phyloP scores from a whole-genome alignment of 1,139 yeast genomes.

The Zygosaccharomyces pseudobailii region DNA sequence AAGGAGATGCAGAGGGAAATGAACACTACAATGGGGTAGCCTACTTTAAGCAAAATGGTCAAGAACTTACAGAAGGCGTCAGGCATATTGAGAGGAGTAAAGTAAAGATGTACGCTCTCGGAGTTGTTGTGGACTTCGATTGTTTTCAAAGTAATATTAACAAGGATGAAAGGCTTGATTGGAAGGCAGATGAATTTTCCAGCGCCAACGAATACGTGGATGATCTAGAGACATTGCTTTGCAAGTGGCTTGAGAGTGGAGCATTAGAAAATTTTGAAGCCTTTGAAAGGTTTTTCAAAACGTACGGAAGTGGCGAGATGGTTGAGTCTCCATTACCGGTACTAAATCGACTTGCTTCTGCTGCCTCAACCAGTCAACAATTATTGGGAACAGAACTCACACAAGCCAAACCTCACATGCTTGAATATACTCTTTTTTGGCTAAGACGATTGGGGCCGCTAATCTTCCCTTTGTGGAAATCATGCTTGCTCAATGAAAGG shows the following conservation, averaged over 20 bases:
- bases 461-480: conserved; percentile 65
- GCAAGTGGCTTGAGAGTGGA: conserved; percentile 26
- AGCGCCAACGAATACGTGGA: conserved; percentile 56
- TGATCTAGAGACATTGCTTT: conserved; percentile 43
- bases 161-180: conserved; percentile 25
- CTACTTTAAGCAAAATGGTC: conserved; percentile 43
- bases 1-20: conserved; percentile 19
- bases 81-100: conserved; percentile 43
- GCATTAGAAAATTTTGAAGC: conserved; percentile 16
- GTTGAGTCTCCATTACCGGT: conserved; percentile 19
- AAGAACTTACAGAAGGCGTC: conserved; percentile 20
- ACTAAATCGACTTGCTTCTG: conserved; percentile 12
- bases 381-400: not conserved
- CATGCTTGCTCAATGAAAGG: conserved; percentile 56
- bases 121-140: conserved; percentile 50
- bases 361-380: conserved; percentile 3
- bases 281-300: conserved; percentile 36
- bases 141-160: conserved; percentile 19
- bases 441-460: conserved; percentile 58
- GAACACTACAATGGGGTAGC: conserved; percentile 42
- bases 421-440: conserved; percentile 28
- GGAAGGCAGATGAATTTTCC: conserved; percentile 53
- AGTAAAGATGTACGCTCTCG: conserved; percentile 62
- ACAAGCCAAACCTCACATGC: conserved; percentile 16
- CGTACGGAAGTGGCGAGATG: conserved; percentile 17